Percentiles rank a stretch among this genome's conserved stretches.
Conservation (phyloP, 179 eudicot genomes). For the Vitellaria paradoxa region DNA sequence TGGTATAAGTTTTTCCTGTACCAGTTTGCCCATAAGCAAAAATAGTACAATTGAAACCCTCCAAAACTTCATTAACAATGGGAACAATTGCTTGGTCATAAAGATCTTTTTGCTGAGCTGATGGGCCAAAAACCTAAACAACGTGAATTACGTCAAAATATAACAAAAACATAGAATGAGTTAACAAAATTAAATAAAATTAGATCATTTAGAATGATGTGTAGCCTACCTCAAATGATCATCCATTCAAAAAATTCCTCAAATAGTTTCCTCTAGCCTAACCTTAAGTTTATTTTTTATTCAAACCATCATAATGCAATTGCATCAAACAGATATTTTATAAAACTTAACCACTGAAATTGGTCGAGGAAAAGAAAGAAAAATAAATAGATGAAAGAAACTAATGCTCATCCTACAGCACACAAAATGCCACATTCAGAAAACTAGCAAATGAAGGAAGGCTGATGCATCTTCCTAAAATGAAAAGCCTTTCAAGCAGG, state of each 20-base stretch:
- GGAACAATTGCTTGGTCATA: constrained; percentile 94
- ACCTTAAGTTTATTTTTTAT: background rate
- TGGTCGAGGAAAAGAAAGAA: background rate
- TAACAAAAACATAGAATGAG: background rate
- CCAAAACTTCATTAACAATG: constrained; percentile 88
- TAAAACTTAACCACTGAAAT: background rate
- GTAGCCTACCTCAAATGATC: no score
- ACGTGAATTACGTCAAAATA: background rate
- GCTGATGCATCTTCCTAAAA: background rate
- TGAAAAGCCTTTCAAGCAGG: background rate
- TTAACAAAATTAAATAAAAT: background rate
- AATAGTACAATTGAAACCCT: constrained; percentile 96
- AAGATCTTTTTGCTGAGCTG: constrained; percentile 74
- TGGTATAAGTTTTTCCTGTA: constrained; percentile 95
- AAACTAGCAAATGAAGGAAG: background rate
- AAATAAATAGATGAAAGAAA: no score
- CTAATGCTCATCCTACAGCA: background rate
- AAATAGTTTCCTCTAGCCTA: background rate
- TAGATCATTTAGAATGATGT: no score
- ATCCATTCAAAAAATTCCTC: no score
- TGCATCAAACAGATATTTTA: background rate
- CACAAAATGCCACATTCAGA: background rate
- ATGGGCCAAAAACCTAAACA: constrained; percentile 87
- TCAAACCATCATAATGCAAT: background rate
- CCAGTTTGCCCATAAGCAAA: constrained; percentile 99